Evolutionary conservation across 495 filamentous ascomycete genomes (phyloP).

Genomic region (Lichina pygmaea): DNA sequence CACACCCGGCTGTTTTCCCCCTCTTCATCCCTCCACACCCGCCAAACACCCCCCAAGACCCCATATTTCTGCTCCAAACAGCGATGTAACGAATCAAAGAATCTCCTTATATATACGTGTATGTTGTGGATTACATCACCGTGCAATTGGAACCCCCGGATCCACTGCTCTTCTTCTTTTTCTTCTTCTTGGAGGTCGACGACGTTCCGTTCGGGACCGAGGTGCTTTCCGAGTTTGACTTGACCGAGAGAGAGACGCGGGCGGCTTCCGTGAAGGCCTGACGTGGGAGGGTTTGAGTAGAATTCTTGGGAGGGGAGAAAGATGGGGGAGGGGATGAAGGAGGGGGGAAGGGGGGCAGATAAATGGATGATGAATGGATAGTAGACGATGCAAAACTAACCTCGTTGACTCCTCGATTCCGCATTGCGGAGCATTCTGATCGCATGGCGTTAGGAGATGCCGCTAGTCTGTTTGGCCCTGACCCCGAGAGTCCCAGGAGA

Average conservation of each 20-base stretch:
- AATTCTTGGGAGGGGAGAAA: neutral
- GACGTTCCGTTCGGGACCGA: neutral
- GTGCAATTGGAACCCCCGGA: too few species aligned
- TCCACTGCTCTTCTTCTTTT: too few species aligned
- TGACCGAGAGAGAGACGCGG: conserved; percentile 81
- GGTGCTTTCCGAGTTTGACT: conserved; percentile 13
- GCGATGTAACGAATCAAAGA: too few species aligned
- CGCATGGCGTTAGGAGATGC: neutral
- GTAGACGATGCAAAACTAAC: neutral
- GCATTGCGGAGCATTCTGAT: conserved; percentile 89
- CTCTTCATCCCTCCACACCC: too few species aligned
- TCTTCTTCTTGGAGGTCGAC: too few species aligned
- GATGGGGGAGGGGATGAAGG: neutral
- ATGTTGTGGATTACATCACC: too few species aligned
- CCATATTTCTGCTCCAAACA: too few species aligned
- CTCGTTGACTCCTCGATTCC: conserved; percentile 91
- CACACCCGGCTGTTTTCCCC: too few species aligned
- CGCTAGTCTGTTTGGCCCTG: neutral
- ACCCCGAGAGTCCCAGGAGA: neutral
- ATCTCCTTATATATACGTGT: too few species aligned
- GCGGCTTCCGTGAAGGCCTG: conserved; percentile 86
- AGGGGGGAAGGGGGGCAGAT: neutral
- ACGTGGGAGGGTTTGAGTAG: neutral
- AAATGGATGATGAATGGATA: too few species aligned
- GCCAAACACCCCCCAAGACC: too few species aligned